A percentile compares a stretch with the other conserved stretches of the same genome.
Evolutionary conservation across 2,329 filamentous ascomycete species (phyloP).

Genomic region (Aspergillus glaucus): DNA sequence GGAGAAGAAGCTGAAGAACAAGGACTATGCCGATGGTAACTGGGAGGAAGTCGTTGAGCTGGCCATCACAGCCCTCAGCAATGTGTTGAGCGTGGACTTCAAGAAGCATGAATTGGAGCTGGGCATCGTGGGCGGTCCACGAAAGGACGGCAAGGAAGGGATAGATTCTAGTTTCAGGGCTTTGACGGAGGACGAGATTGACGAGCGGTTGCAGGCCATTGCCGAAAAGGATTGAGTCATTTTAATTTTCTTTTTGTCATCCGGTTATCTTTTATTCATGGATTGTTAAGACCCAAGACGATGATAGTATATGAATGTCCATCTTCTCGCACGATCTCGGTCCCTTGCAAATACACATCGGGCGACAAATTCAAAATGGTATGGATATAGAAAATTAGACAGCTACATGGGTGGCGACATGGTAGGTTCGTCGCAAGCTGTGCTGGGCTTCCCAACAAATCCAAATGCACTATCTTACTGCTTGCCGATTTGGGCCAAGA

Average conservation of each 20-base stretch:
- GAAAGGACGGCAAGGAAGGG: constrained; percentile 74
- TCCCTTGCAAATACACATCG: constrained; percentile 2
- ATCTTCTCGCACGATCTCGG: constrained; percentile 3
- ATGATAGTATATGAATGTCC: constrained; percentile 17
- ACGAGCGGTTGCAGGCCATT: constrained; percentile 95
- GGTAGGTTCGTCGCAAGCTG: not conserved
- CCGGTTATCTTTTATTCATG: constrained; percentile 6
- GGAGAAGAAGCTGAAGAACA: constrained; percentile 99
- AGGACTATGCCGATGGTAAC: constrained; percentile 81
- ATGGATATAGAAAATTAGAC: not conserved
- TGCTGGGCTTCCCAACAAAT: not conserved
- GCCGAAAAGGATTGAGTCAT: constrained; percentile 85
- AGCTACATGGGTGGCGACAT: not conserved
- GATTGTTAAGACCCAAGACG: constrained; percentile 12
- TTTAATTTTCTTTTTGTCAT: not conserved
- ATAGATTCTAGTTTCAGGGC: constrained; percentile 74
- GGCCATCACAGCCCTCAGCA: constrained; percentile 90
- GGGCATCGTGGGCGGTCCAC: constrained; percentile 88
- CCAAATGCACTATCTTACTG: not conserved
- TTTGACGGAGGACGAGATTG: constrained; percentile 95
- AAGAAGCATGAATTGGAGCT: constrained; percentile 99
- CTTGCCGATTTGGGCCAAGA: not conserved
- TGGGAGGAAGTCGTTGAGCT: constrained; percentile 99
- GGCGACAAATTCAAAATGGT: not conserved
- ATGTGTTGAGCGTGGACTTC: constrained; percentile 96